phyloP scores from a whole-genome alignment of 108 stramenopile genomes.

The Pseudonitzschia delicatissima region DNA sequence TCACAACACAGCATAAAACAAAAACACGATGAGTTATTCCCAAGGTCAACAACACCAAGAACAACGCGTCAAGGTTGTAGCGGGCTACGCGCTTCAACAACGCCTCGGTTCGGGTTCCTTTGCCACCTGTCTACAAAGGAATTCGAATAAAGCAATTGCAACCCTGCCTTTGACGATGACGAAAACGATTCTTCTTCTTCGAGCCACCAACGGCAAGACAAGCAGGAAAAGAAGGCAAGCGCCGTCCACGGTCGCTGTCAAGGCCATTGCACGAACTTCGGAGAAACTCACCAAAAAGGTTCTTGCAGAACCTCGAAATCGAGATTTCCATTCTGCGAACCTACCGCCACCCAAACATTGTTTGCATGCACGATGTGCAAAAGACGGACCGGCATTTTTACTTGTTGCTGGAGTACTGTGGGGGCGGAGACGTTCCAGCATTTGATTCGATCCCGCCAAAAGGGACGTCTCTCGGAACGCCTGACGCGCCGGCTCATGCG shows the following conservation, averaged over 20 bases:
- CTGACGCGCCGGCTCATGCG: constrained; percentile 84
- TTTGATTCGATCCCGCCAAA: constrained; percentile 74
- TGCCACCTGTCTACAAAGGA: constrained; percentile 78
- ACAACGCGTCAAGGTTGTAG: constrained; percentile 48
- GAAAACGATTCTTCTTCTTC: not conserved
- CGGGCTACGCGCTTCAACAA: constrained; percentile 64
- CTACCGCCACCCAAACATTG: constrained; percentile 91
- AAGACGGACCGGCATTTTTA: constrained; percentile 89
- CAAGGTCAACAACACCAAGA: constrained; percentile 8
- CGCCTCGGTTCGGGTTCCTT: constrained; percentile 75
- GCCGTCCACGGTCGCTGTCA: constrained; percentile 79
- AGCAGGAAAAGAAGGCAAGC: not conserved
- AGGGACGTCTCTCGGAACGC: constrained; percentile 71
- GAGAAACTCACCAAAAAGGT: constrained; percentile 93
- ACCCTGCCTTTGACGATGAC: not conserved
- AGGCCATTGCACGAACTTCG: constrained; percentile 81
- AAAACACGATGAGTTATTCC: not conserved
- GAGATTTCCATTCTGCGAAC: constrained; percentile 94
- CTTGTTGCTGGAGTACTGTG: constrained; percentile 94
- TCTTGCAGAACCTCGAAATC: constrained; percentile 90
- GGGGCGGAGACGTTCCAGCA: constrained; percentile 92
- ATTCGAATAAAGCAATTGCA: not conserved
- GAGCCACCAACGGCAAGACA: not conserved
- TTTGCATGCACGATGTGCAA: constrained; percentile 78
- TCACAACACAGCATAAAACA: too few species aligned